phyloP scores from a whole-genome alignment of 192 early-diverging fungal species.

The Podochytrium sp. region DNA sequence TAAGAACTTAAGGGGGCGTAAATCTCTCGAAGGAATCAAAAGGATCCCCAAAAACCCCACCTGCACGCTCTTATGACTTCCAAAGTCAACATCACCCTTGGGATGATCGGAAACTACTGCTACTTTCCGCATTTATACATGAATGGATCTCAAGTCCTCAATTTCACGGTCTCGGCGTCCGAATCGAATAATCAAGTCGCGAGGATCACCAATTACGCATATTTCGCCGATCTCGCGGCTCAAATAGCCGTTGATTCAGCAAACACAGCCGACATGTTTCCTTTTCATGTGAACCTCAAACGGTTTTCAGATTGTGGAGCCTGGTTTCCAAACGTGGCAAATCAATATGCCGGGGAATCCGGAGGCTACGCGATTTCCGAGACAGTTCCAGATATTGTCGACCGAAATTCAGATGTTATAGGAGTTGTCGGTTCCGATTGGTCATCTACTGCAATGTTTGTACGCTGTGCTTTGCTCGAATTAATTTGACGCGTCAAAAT shows the following conservation, averaged over 20 bases:
- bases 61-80: too few species aligned
- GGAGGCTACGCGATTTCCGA: neutral
- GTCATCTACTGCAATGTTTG: neutral
- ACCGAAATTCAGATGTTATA: neutral
- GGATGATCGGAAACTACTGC: constrained; percentile 4
- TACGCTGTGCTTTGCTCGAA: neutral
- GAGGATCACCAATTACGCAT: too few species aligned
- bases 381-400: neutral
- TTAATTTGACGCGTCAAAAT: neutral
- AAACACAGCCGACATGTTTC: too few species aligned
- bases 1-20: too few species aligned
- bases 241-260: too few species aligned
- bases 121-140: neutral
- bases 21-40: too few species aligned
- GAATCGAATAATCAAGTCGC: too few species aligned
- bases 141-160: neutral
- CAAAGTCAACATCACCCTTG: neutral
- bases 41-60: too few species aligned
- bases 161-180: too few species aligned
- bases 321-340: neutral
- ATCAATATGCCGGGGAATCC: neutral
- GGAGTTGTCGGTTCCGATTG: neutral
- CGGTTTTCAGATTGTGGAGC: neutral
- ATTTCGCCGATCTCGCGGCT: too few species aligned
- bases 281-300: neutral